Evolutionary conservation across 352 stramenopile genomes (phyloP).

Genomic region (Phytopythium delawarense): DNA sequence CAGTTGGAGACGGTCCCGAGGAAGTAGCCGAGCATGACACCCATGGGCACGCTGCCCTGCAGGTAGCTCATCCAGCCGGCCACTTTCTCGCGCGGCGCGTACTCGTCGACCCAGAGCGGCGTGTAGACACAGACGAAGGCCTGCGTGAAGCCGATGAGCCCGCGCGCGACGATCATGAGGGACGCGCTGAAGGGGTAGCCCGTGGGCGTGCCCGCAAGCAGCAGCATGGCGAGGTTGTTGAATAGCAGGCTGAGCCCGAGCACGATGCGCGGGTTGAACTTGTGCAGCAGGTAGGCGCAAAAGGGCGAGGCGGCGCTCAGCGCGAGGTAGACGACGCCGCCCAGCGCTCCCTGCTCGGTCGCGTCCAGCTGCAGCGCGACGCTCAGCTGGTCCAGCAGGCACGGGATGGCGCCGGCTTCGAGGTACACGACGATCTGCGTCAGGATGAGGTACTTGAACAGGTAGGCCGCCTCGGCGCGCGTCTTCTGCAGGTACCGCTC

Average conservation of each 20-base stretch:
- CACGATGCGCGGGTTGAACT: slow-evolving; percentile 59
- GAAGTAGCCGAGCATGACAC: slow-evolving; percentile 86
- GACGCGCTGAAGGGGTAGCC: slow-evolving; percentile 62
- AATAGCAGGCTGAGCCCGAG: slow-evolving; percentile 64
- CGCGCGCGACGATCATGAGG: slow-evolving; percentile 66
- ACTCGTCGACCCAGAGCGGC: slow-evolving; percentile 83
- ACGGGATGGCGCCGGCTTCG: slow-evolving; percentile 77
- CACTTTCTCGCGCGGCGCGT: slow-evolving; percentile 68
- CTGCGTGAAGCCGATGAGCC: slow-evolving; percentile 78
- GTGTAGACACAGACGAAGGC: slow-evolving; percentile 83
- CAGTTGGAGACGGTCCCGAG: slow-evolving; percentile 78
- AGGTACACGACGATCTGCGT: slow-evolving; percentile 83
- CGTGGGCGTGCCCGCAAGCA: slow-evolving; percentile 70
- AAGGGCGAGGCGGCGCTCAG: slow-evolving; percentile 71
- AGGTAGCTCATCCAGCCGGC: slow-evolving; percentile 85
- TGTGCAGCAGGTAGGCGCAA: slow-evolving; percentile 70
- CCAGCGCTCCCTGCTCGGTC: slow-evolving; percentile 71
- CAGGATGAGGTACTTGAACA: slow-evolving; percentile 87
- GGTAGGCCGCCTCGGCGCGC: slow-evolving; percentile 63
- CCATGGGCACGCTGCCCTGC: slow-evolving; percentile 77
- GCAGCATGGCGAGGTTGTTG: slow-evolving; percentile 72
- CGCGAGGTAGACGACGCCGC: slow-evolving; percentile 75
- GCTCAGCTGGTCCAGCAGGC: slow-evolving; percentile 73
- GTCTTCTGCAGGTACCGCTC: slow-evolving; percentile 74
- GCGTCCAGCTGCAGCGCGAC: slow-evolving; percentile 64